phyloP scores from a whole-genome alignment of 192 early-diverging fungal genomes.

The Coemansia sp. region DNA sequence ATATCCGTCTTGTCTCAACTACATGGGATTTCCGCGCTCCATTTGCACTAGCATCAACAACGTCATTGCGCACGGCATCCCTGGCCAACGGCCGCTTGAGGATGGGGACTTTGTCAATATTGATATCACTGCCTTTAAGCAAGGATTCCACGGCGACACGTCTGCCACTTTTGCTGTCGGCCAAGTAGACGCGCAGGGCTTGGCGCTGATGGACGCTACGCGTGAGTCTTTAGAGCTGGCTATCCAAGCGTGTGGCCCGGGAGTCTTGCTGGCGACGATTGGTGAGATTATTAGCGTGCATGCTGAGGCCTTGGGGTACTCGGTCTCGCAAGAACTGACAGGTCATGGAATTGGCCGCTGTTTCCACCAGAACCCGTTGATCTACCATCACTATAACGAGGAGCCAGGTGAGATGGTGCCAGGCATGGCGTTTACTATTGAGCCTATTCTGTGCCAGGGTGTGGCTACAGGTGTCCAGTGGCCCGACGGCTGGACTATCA shows the following conservation, averaged over 20 bases:
- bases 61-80: slow-evolving; percentile 82
- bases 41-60: slow-evolving; percentile 86
- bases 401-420: slow-evolving; percentile 71
- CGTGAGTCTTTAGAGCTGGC: slow-evolving; percentile 62
- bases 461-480: slow-evolving; percentile 68
- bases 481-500: slow-evolving; percentile 87
- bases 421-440: slow-evolving; percentile 89
- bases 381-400: slow-evolving; percentile 80
- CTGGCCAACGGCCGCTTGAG: slow-evolving; percentile 62
- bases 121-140: slow-evolving; percentile 70
- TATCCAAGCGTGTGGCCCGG: slow-evolving; percentile 74
- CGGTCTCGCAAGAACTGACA: slow-evolving; percentile 73
- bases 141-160: slow-evolving; percentile 78
- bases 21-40: slow-evolving; percentile 75
- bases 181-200: slow-evolving; percentile 61
- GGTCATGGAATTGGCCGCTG: slow-evolving; percentile 87
- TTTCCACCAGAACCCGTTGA: slow-evolving; percentile 83
- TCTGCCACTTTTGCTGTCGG: slow-evolving; percentile 71
- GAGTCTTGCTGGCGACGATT: slow-evolving; percentile 69
- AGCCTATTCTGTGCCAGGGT: slow-evolving; percentile 89
- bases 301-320: slow-evolving; percentile 56
- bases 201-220: slow-evolving; percentile 61
- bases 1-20: slow-evolving; percentile 81
- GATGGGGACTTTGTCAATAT: slow-evolving; percentile 80
- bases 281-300: slow-evolving; percentile 66